A percentile compares a stretch with the other conserved stretches of the same genome.
These are phyloP conservation scores for Podaxis sp. DNA, from an alignment of 768 basidiomycete species.

Conservation along the genomic window DNA sequence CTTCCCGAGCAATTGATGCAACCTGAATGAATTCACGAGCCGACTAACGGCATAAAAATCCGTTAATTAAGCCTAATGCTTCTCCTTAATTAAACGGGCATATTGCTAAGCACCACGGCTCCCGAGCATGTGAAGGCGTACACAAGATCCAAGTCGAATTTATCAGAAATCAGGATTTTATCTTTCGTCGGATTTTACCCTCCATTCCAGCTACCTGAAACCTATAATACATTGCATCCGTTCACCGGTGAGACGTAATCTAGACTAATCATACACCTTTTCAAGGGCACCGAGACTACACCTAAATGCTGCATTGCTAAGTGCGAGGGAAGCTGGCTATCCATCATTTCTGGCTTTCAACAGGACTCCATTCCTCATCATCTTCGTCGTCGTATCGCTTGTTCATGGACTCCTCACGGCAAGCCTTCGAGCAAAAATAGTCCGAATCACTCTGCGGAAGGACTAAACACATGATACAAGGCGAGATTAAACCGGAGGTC, in stretches of 20 bases:
- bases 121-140: background rate
- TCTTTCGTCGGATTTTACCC: background rate
- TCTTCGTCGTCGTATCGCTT: conserved; percentile 33
- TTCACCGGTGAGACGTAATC: background rate
- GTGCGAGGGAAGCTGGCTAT: background rate
- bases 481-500: conserved; percentile 43
- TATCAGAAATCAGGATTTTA: background rate
- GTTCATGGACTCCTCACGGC: conserved; percentile 59
- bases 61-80: conserved; percentile 7
- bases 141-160: background rate
- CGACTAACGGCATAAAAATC: conserved; percentile 6
- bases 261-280: background rate
- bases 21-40: background rate
- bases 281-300: background rate
- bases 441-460: conserved; percentile 59
- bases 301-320: background rate
- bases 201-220: background rate
- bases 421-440: conserved; percentile 62
- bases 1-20: background rate
- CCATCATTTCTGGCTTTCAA: conserved; percentile 2
- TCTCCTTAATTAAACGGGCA: conserved; percentile 6
- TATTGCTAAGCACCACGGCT: background rate
- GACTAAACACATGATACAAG: conserved; percentile 66
- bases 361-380: conserved; percentile 8
- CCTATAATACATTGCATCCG: background rate